These are phyloP conservation scores for Henningerozyma blattae DNA, from an alignment of 805 yeast genomes.

Conservation along the genomic window DNA sequence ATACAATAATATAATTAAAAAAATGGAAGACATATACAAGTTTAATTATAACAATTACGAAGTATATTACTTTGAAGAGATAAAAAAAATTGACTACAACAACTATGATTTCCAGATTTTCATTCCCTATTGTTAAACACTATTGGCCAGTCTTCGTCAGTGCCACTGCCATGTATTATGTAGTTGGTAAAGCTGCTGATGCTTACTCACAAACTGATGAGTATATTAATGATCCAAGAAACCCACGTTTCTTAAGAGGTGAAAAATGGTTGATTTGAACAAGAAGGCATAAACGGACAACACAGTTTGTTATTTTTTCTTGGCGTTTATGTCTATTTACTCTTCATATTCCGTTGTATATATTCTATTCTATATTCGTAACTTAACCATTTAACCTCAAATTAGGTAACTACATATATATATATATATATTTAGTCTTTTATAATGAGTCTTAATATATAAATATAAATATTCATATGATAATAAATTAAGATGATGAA, in stretches of 20 bases:
- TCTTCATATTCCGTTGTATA: neutral
- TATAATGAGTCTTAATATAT: too few relatives aligned
- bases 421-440: too few relatives aligned
- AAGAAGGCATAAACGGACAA: constrained; percentile 3
- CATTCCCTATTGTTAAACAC: constrained; percentile 42
- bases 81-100: too few relatives aligned
- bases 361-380: neutral
- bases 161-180: constrained; percentile 63
- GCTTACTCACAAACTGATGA: constrained; percentile 64
- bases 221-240: constrained; percentile 90
- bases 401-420: too few relatives aligned
- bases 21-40: too few relatives aligned
- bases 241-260: constrained; percentile 71
- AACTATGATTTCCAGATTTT: constrained; percentile 21
- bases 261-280: constrained; percentile 33
- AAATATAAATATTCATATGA: too few relatives aligned
- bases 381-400: neutral
- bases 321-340: too few relatives aligned
- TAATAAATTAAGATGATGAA: too few relatives aligned
- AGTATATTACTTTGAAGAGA: too few relatives aligned
- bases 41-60: too few relatives aligned
- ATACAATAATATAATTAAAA: too few relatives aligned
- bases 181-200: constrained; percentile 55
- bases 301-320: too few relatives aligned
- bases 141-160: constrained; percentile 87